These are phyloP conservation scores for Dimargaris xerosporica DNA, from an alignment of 192 early-diverging fungal species.

Conservation along the genomic window DNA sequence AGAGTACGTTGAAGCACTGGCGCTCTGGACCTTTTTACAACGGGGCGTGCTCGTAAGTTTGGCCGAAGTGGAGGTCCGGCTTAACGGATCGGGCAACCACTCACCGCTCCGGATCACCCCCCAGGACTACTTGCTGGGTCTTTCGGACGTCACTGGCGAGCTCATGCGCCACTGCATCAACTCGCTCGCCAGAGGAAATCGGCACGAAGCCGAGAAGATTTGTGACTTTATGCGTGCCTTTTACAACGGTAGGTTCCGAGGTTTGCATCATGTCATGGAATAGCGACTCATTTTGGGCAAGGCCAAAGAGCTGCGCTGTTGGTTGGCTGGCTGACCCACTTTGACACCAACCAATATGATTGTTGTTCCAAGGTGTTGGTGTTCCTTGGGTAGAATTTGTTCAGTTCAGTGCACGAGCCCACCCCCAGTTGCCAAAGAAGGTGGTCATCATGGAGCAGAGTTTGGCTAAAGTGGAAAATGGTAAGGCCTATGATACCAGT, in stretches of 20 bases:
- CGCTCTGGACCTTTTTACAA: slow-evolving; percentile 25
- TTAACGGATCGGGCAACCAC: slow-evolving; percentile 11
- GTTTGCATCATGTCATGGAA: no score
- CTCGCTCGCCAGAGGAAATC: slow-evolving; percentile 28
- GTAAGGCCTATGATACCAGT: background rate
- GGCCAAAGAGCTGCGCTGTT: no score
- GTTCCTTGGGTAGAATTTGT: slow-evolving; percentile 8
- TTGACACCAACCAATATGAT: no score
- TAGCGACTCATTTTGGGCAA: no score
- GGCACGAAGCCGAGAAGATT: slow-evolving; percentile 21
- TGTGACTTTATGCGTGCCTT: slow-evolving; percentile 26
- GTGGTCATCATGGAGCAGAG: slow-evolving; percentile 21
- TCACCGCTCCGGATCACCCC: slow-evolving; percentile 17
- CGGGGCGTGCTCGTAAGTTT: slow-evolving; percentile 19
- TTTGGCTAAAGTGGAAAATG: slow-evolving; percentile 25
- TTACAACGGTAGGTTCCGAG: slow-evolving; percentile 18
- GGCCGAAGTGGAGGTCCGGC: slow-evolving; percentile 17
- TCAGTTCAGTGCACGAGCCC: slow-evolving; percentile 10
- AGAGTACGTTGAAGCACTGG: slow-evolving; percentile 32
- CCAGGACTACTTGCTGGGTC: slow-evolving; percentile 36
- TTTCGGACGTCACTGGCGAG: slow-evolving; percentile 41
- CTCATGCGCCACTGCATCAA: slow-evolving; percentile 43
- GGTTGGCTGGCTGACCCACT: no score
- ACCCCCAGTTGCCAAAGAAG: slow-evolving; percentile 22
- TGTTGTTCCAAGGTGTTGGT: no score